Base-by-base conservation (phyloP, 1,284 basidiomycete genomes). In the Ganoderma sp. region DNA sequence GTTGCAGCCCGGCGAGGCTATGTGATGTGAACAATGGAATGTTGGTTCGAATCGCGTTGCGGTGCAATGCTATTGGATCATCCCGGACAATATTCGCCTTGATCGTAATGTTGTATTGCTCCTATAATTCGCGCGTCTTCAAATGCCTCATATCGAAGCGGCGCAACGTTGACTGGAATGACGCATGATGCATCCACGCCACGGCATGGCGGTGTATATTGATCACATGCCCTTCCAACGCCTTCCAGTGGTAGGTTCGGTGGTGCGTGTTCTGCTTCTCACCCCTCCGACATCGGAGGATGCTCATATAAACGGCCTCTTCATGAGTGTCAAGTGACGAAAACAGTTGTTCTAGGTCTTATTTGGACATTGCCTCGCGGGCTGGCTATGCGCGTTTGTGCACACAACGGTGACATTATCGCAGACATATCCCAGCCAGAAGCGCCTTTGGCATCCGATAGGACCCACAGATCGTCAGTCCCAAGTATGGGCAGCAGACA, bases 51-150 rank as follows among this genome's bases (percentile, higher is more conserved):
- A 50, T 25, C 32, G 52, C 22, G 28, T 54, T 54, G 52, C 52
- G 52, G 52, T 32, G 52, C 52, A 32, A 54, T 54, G 52, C 52
- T 54, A 28, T 32, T 54, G 52, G 48, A 10, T 50, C 48, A 25
- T 25, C 48, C n/a, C 22, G 48, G 48, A 50, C n/a, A 22, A 48
- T 48, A 48, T 48, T 48, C 3, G 48, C 14, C 9, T 50, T 25
- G n/a, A 9, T 50, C 22, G 22, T 50, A 50, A 25, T 50, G 48
- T 25, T 50, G 48, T 50, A 50, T 50, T 50, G 48, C 48, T 50
- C 48, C 48, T 25, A 10, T 50, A 50, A 50, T 50, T 25, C 48
- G 48, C 22, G 22, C 48, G 22, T 25, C 22, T 22, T 3, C 22
- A 50, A 22, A 7, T 3, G 12, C 12, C 48, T 9, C 22, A 12